Evolutionary conservation across 2,329 filamentous ascomycete genomes (phyloP), one percentile per base, ranked within the genome.

Genomic region (Pseudopyrenochaeta lycopersici): DNA sequence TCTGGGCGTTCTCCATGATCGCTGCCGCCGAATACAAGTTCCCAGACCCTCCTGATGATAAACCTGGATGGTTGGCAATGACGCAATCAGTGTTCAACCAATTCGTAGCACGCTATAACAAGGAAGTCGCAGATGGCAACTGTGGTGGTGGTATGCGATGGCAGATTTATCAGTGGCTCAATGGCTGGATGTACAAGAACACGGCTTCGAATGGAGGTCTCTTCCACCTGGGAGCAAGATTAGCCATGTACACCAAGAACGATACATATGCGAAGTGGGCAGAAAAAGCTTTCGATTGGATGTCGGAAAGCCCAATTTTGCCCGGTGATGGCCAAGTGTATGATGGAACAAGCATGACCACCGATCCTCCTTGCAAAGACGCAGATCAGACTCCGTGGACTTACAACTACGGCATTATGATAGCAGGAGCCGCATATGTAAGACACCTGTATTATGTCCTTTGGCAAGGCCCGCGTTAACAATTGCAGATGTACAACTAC

Each of bases 1-100:
- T 86, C 64, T 86, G 84, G 84, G 84, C 76, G 2, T 81, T 84
- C 53, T 78, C 81, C 21, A 83, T 81, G 35, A 82, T 86, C 77
- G 78, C 81, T 1, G 84, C 84, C 2, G 83, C 83, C 10, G 84
- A 86, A 60, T 70, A 76, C 50, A 78, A 78, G 36, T 82, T 80
- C 54, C 75, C 76, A 1, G 70, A 74, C 29, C 80, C 77, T 4
- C 74, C 75, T 1, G 41, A 64, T 6, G 71, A 72, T 38, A 55
- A 78, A 36, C 78, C 78, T 2, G 72, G 70, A 23, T 81, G 78
- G 78, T 70, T 81, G 12, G 76, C 75, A 4, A 73, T 81, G 38
- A 78, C 77, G 0, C 73, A 76, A 43, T 72, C 71, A 11, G 74
- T 76, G 36, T 74, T 77, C 62, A 76, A 77, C 44, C 68, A 71